phyloP scores from a whole-genome alignment of 768 basidiomycete genomes.

The Russula griseocarnosa region DNA sequence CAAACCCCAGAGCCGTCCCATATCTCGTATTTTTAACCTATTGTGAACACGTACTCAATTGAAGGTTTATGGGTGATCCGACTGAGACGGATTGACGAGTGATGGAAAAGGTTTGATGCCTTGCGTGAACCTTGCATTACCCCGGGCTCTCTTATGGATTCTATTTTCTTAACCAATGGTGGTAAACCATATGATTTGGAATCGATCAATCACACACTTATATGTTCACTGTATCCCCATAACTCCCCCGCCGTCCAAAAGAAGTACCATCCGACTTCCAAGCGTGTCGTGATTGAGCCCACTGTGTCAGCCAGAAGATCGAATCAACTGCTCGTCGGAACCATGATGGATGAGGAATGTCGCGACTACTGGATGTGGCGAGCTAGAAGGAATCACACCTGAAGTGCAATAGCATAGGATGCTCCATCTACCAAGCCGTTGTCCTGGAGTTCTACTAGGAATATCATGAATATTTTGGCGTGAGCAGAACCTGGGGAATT shows the following conservation, averaged over 20 bases:
- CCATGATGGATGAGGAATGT: constrained; percentile 50
- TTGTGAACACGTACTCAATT: not conserved
- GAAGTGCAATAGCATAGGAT: constrained; percentile 20
- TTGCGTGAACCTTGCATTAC: not conserved
- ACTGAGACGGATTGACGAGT: not conserved
- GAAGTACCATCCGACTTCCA: constrained; percentile 30
- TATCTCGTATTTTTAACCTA: not conserved
- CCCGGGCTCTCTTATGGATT: no score
- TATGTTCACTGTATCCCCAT: no score
- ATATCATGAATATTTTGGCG: no score
- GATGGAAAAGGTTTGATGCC: not conserved
- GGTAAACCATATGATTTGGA: not conserved
- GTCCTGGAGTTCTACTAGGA: no score
- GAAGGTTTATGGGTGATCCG: not conserved
- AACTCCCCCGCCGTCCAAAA: not conserved
- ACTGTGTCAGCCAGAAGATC: constrained; percentile 32
- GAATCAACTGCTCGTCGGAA: constrained; percentile 49
- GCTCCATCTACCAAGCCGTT: no score
- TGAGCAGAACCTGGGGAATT: no score
- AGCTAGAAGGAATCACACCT: constrained; percentile 38
- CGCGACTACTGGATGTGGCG: constrained; percentile 43
- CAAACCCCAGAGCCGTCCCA: not conserved
- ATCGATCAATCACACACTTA: not conserved
- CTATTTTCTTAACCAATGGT: not conserved
- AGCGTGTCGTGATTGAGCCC: constrained; percentile 43